Percentiles rank a stretch among this genome's conserved stretches.
Conservation (phyloP, 202 grass and related monocot species). For the Digitaria exilis region DNA sequence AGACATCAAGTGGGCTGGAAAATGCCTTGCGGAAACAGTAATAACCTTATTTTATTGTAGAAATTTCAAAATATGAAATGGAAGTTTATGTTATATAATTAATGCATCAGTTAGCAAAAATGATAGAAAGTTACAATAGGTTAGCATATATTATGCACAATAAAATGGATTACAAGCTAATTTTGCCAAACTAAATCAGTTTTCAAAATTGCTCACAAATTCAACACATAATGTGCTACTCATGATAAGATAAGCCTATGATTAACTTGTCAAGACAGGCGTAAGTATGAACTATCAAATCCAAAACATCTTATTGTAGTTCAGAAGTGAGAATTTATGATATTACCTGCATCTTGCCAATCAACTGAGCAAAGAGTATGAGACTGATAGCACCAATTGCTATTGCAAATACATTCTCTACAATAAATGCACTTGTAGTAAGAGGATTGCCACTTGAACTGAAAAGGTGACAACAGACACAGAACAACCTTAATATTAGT, state of each 20-base stretch:
- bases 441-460: slow-evolving; percentile 90
- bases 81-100: background rate
- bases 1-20: background rate
- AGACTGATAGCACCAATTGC: slow-evolving; percentile 81
- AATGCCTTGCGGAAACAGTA: background rate
- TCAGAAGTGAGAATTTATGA: background rate
- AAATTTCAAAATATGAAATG: slow-evolving; percentile 11
- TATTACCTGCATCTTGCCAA: slow-evolving; percentile 95
- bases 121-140: background rate
- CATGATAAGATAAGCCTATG: background rate
- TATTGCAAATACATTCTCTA: slow-evolving; percentile 79
- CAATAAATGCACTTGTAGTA: slow-evolving; percentile 53
- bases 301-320: background rate
- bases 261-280: background rate
- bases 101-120: background rate
- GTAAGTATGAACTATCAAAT: background rate
- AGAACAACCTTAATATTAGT: slow-evolving; percentile 16
- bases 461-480: slow-evolving; percentile 42
- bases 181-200: slow-evolving; percentile 1
- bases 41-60: background rate
- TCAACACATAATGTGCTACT: background rate
- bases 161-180: background rate
- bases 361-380: slow-evolving; percentile 90
- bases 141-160: background rate
- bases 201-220: slow-evolving; percentile 2